phyloP scores from a whole-genome alignment of 495 filamentous ascomycete genomes.

The Xeromyces bisporus region DNA sequence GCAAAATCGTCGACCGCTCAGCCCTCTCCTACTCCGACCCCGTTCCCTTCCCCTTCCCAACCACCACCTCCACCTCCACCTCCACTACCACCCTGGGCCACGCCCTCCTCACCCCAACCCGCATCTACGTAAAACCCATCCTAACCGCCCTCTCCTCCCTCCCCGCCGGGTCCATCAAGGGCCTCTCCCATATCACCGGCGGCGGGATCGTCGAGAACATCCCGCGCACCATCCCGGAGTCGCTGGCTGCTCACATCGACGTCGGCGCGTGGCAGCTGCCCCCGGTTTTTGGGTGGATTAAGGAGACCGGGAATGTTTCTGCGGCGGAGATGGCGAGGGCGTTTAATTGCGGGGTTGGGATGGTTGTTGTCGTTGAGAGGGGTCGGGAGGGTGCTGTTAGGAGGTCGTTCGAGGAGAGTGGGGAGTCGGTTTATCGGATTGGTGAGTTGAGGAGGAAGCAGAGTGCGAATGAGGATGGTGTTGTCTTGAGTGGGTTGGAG shows the following conservation, averaged over 20 bases:
- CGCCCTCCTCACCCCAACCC: slow-evolving; percentile 60
- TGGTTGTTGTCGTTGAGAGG: slow-evolving; percentile 64
- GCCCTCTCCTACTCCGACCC: slow-evolving; percentile 49
- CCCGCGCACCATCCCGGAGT: slow-evolving; percentile 69
- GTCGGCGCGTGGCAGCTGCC: slow-evolving; percentile 54
- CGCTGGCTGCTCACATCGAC: slow-evolving; percentile 63
- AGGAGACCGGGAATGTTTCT: slow-evolving; percentile 53
- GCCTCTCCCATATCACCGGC: slow-evolving; percentile 91
- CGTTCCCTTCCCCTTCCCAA: slow-evolving; percentile 54
- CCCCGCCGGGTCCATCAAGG: slow-evolving; percentile 73
- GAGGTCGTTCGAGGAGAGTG: slow-evolving; percentile 37
- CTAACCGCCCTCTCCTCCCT: slow-evolving; percentile 37
- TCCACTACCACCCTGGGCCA: slow-evolving; percentile 40
- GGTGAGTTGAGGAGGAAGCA: slow-evolving; percentile 43
- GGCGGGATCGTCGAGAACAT: slow-evolving; percentile 86
- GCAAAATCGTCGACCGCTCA: slow-evolving; percentile 60
- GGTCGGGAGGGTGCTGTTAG: slow-evolving; percentile 35
- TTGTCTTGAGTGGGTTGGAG: slow-evolving; percentile 45
- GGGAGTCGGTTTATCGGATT: slow-evolving; percentile 64
- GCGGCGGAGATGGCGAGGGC: slow-evolving; percentile 65
- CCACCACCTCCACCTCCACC: slow-evolving; percentile 11
- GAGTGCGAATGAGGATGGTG: slow-evolving; percentile 43
- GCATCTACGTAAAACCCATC: slow-evolving; percentile 63
- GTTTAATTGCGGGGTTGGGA: slow-evolving; percentile 91
- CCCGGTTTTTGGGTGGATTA: slow-evolving; percentile 69